phyloP scores from a whole-genome alignment of 139 green algal species.

The Closterium sp. region DNA sequence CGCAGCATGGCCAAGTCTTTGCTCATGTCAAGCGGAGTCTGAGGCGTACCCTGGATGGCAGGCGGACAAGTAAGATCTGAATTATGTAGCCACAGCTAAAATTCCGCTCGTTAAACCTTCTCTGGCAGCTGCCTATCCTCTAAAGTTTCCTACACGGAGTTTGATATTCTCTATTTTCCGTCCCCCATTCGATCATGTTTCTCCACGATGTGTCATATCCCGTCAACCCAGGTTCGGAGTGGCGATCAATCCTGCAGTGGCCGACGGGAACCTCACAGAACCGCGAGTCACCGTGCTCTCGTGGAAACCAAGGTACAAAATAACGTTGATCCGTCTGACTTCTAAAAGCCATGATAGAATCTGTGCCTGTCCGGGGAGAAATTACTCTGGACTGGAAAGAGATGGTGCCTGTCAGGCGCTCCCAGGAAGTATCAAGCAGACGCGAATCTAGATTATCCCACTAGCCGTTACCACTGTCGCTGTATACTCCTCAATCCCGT shows the following conservation, averaged over 20 bases:
- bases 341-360: too few relatives aligned
- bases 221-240: neutral
- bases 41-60: neutral
- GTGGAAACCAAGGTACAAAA: neutral
- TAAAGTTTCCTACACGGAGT: neutral
- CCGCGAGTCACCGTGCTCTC: neutral
- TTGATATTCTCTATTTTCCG: too few relatives aligned
- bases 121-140: too few relatives aligned
- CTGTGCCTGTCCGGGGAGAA: too few relatives aligned
- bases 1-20: neutral
- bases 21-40: neutral
- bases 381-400: too few relatives aligned
- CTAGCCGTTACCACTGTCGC: too few relatives aligned
- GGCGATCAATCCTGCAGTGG: neutral
- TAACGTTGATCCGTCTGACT: too few relatives aligned
- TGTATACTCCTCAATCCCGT: too few relatives aligned
- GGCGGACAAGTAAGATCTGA: neutral
- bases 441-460: too few relatives aligned
- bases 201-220: neutral
- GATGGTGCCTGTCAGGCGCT: neutral
- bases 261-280: neutral
- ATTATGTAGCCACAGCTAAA: neutral
- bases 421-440: neutral
- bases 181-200: too few relatives aligned
- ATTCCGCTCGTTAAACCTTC: too few relatives aligned